phyloP scores from a whole-genome alignment of 2,329 filamentous ascomycete genomes.

The Hypoxylon sp. region DNA sequence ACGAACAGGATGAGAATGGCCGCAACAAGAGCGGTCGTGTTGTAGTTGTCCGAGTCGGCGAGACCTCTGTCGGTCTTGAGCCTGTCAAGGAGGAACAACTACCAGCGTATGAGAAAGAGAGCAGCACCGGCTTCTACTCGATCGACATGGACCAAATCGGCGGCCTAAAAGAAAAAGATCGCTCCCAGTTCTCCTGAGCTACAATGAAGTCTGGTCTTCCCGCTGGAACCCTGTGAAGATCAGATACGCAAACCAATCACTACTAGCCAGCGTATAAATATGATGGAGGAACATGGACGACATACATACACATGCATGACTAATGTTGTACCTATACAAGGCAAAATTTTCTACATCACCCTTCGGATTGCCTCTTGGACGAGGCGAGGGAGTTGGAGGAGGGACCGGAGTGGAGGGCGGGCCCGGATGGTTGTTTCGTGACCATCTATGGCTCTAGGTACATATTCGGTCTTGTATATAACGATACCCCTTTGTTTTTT shows the following conservation, averaged over 20 bases:
- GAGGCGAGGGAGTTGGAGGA: slow-evolving; percentile 43
- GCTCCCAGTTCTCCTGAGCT: slow-evolving; percentile 54
- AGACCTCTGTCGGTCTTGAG: slow-evolving; percentile 88
- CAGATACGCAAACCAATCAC: slow-evolving; percentile 29
- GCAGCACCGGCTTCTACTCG: slow-evolving; percentile 86
- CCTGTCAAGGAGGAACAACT: slow-evolving; percentile 85
- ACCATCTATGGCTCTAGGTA: slow-evolving; percentile 41
- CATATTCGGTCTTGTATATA: slow-evolving; percentile 47
- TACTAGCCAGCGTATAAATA: slow-evolving; percentile 34
- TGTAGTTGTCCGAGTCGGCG: slow-evolving; percentile 91
- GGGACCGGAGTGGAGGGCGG: slow-evolving; percentile 33
- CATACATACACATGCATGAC: slow-evolving; percentile 47
- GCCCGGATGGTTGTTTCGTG: slow-evolving; percentile 31
- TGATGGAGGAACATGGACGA: slow-evolving; percentile 45
- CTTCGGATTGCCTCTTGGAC: slow-evolving; percentile 43
- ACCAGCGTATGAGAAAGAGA: slow-evolving; percentile 89
- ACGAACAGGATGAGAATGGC: slow-evolving; percentile 90
- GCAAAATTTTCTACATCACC: slow-evolving; percentile 44
- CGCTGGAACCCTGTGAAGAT: slow-evolving; percentile 22
- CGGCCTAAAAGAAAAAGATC: slow-evolving; percentile 91
- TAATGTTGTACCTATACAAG: slow-evolving; percentile 48
- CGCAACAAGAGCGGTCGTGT: slow-evolving; percentile 88
- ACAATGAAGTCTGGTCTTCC: slow-evolving; percentile 23
- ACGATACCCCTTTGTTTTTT: slow-evolving; percentile 44
- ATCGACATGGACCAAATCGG: slow-evolving; percentile 96